Evolutionary conservation across 108 stramenopile genomes (phyloP).

Genomic region (Nitzschia sp.): DNA sequence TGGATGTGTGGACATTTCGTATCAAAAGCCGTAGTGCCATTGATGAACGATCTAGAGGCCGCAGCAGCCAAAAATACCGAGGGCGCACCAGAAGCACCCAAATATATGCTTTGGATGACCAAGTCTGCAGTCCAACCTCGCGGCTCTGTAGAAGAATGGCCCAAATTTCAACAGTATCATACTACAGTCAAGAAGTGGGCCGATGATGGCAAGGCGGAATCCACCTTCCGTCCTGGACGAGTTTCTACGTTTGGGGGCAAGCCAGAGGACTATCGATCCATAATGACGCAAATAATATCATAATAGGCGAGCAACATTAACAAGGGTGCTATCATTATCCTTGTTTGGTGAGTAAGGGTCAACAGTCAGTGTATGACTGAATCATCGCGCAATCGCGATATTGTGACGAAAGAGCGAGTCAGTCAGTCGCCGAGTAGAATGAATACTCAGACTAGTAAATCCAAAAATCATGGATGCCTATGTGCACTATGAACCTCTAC

Average conservation of each 20-base stretch:
- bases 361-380: too few relatives aligned
- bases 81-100: background rate
- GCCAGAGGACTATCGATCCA: conserved; percentile 2
- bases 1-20: conserved; percentile 14
- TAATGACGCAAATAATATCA: conserved; percentile 6
- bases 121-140: conserved; percentile 8
- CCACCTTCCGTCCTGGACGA: background rate
- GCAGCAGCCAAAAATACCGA: background rate
- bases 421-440: too few relatives aligned
- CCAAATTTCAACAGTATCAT: background rate
- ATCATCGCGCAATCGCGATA: too few relatives aligned
- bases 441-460: too few relatives aligned
- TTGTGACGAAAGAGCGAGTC: too few relatives aligned
- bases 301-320: too few relatives aligned
- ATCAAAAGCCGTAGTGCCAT: background rate
- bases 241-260: background rate
- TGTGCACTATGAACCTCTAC: too few relatives aligned
- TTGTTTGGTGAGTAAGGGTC: too few relatives aligned
- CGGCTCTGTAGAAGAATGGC: conserved; percentile 1
- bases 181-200: background rate
- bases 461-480: too few relatives aligned
- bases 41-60: background rate
- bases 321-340: too few relatives aligned
- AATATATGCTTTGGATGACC: conserved; percentile 12
- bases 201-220: background rate